Base-by-base conservation (phyloP, 768 basidiomycete genomes). In the Psilocybe azurescens region DNA sequence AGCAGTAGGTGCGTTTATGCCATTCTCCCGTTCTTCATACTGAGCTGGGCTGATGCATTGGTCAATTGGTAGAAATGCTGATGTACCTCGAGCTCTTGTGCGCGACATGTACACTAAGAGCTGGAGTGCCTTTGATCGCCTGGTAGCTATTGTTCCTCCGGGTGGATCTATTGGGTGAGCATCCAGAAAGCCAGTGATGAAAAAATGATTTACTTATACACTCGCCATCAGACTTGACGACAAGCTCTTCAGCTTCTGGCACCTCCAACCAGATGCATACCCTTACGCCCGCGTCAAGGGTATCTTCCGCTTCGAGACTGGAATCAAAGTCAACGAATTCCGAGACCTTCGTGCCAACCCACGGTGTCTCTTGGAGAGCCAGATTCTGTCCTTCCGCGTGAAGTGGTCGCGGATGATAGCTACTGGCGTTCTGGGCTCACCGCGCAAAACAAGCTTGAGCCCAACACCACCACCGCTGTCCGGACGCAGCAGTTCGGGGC, bases 31-130 rank as follows among this genome's bases (percentile, higher is more conserved):
- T 36, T 20, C 29, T 46, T 58, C 29, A 57, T 18, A 8, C 56
- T 9, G 10, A 38, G 20, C 16, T 18, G 38, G 16, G 36, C 30
- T 2, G 38, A 56, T 41, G 44, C 59, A 64, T 14, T 53, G 64
- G 38, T 62, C 50, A 44, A 41, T 13, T 41, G 47, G 51, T 67
- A 89, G 92, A 73, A 94, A 94, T 72, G 91, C 91, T 14, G 93
- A 94, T 70, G 89, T 93, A 28, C 90, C 93, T 10, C 86, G 93
- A 53, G 90, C 91, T 1, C 81, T 93, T 18, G 93, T 94, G 50
- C 86, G 93, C 59, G 93, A 94, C 67, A 91, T 93, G 90, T 95
- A 95, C 71, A 94, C 92, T 28, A 95, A 95, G 75, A 93, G 90
- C 65, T 95, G 94, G 93, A 93, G 91, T 70, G 93, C 93, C 1